Base-by-base conservation (phyloP, 2,329 filamentous ascomycete genomes). In the Cytospora mali region DNA sequence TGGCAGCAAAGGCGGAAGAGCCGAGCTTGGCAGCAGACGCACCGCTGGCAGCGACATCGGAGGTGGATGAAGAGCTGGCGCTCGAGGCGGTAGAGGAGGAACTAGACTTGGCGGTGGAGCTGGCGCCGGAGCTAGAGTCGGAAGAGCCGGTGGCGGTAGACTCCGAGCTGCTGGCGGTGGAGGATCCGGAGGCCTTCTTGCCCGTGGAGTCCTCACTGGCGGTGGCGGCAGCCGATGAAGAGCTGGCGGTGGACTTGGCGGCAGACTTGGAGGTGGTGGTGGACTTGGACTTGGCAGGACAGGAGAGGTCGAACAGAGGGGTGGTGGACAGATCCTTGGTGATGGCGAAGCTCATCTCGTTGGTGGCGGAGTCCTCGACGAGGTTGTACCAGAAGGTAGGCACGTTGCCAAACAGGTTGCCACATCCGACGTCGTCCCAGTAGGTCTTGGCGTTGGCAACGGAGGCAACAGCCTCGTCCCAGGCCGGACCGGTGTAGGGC, bases 371-470 rank as follows among this genome's bases (percentile, higher is more conserved):
- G 48, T 78, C 79, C 50, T 94, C 90, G 72, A 90, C 86, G 28
- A 93, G 83, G 56, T 86, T 91, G 79, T 88, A 92, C 88, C 90
- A 94, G 85, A 87, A 94, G 64, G 87, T 83, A 72, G 88, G 88
- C 69, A 78, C 79, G 56, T 81, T 81, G 70, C 83, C 85, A 66
- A 92, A 87, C 64, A 88, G 75, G 57, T 61, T 39, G 61, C 84
- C 79, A 81, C 92, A 96, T 55, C 87, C 90, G 56, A 94, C 89
- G 55, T 89, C 79, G 69, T 91, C 81, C 90, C 91, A 96, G 83
- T 86, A 97, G n/a, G 76, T 83, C 79, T 91, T 82, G 52, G 93
- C 91, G 72, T 93, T 93, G 59, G 82, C 78, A 35, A 78, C 66
- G 39, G 81, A 87, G 7, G 93, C 81, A 13, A 89, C 81, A 50